phyloP scores from a whole-genome alignment of 768 basidiomycete species.

The Tylopilus felleus region DNA sequence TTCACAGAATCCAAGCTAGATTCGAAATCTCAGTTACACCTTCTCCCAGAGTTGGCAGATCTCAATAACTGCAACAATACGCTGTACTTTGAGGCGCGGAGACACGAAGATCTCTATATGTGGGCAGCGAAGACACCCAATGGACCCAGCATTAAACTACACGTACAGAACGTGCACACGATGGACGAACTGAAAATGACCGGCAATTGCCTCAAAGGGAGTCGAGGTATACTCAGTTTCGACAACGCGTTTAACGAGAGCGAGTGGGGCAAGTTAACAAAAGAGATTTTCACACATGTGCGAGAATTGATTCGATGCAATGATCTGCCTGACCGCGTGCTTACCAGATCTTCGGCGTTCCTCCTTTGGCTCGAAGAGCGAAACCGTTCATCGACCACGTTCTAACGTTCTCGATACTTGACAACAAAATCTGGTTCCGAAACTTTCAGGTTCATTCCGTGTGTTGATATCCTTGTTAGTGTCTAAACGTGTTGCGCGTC shows the following conservation, averaged over 20 bases:
- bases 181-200: conserved; percentile 99
- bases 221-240: conserved; percentile 88
- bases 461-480: background rate
- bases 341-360: conserved; percentile 88
- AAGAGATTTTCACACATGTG: conserved; percentile 93
- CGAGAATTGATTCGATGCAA: conserved; percentile 26
- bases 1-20: conserved; percentile 90
- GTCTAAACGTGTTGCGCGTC: background rate
- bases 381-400: conserved; percentile 99
- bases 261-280: conserved; percentile 82
- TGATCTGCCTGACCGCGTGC: conserved; percentile 1
- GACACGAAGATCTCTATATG: conserved; percentile 93
- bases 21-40: conserved; percentile 88
- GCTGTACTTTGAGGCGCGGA: conserved; percentile 93
- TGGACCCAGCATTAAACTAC: conserved; percentile 95
- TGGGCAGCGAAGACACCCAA: conserved; percentile 98
- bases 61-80: conserved; percentile 97
- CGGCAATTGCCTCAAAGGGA: conserved; percentile 96
- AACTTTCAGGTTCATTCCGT: conserved; percentile 81
- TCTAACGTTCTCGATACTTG: conserved; percentile 92
- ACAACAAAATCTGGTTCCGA: conserved; percentile 98
- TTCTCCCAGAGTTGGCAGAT: conserved; percentile 94
- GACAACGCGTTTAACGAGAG: conserved; percentile 86
- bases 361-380: conserved; percentile 81
- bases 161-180: conserved; percentile 97